phyloP scores from a whole-genome alignment of 225 moss, liverwort and hornwort genomes.

The Rhytidiadelphus loreus region DNA sequence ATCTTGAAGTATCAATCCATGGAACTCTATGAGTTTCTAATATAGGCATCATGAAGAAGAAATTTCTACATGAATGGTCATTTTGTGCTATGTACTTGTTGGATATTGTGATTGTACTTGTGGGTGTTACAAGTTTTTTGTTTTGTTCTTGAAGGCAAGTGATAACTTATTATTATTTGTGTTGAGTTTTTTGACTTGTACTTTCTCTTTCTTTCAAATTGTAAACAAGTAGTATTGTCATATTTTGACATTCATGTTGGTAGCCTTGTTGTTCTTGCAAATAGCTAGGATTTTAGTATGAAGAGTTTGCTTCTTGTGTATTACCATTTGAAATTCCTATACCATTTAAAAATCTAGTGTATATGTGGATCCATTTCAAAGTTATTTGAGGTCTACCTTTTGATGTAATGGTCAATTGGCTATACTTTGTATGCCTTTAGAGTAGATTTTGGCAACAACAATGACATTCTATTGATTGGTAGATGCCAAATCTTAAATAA shows the following conservation, averaged over 20 bases:
- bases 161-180: not conserved
- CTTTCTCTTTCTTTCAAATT: not conserved
- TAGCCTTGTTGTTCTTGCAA: not conserved
- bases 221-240: not conserved
- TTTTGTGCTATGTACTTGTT: too few relatives aligned
- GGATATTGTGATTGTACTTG: too few relatives aligned
- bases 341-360: not conserved
- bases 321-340: not conserved
- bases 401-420: not conserved
- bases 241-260: not conserved
- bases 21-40: not conserved
- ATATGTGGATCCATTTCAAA: not conserved
- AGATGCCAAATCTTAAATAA: not conserved
- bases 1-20: not conserved
- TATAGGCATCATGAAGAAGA: too few relatives aligned
- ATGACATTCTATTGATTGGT: not conserved
- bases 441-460: fast-evolving
- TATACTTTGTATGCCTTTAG: not conserved
- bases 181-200: not conserved
- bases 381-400: not conserved
- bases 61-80: too few relatives aligned
- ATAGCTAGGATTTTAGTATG: not conserved
- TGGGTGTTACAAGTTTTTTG: not conserved
- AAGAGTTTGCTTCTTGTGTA: not conserved
- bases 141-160: not conserved